Percentiles rank a stretch among this genome's conserved stretches.
These are phyloP conservation scores for Corymbia calophylla DNA, from an alignment of 441 rosid species.

Conservation along the genomic window DNA sequence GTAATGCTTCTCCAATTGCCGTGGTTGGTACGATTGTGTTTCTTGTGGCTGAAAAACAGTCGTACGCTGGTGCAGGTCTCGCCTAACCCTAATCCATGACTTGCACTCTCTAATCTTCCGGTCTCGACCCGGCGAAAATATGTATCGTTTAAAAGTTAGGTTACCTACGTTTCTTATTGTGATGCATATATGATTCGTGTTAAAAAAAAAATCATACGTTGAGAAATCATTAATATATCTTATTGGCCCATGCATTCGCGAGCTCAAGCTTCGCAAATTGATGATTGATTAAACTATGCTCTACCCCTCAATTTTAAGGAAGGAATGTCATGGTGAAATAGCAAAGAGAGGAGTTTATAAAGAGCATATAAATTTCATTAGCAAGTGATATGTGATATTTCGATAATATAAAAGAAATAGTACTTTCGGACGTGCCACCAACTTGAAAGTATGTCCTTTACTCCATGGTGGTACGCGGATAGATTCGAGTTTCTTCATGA, in stretches of 20 bases:
- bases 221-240: background rate
- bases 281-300: background rate
- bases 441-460: background rate
- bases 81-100: background rate
- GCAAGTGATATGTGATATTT: background rate
- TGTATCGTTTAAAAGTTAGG: background rate
- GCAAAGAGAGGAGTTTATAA: fast-evolving
- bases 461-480: background rate
- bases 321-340: background rate
- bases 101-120: background rate
- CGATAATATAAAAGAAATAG: background rate
- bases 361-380: background rate
- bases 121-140: background rate
- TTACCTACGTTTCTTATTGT: background rate
- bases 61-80: background rate
- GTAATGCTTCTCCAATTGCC: background rate
- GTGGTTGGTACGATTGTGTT: background rate
- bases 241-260: background rate
- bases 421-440: background rate
- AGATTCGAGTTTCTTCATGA: background rate
- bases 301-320: background rate
- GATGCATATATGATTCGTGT: background rate
- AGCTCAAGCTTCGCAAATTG: background rate
- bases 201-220: background rate
- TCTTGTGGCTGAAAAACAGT: background rate